These are phyloP conservation scores for Syzygium oleosum DNA, from an alignment of 345 rosid species.

Conservation along the genomic window DNA sequence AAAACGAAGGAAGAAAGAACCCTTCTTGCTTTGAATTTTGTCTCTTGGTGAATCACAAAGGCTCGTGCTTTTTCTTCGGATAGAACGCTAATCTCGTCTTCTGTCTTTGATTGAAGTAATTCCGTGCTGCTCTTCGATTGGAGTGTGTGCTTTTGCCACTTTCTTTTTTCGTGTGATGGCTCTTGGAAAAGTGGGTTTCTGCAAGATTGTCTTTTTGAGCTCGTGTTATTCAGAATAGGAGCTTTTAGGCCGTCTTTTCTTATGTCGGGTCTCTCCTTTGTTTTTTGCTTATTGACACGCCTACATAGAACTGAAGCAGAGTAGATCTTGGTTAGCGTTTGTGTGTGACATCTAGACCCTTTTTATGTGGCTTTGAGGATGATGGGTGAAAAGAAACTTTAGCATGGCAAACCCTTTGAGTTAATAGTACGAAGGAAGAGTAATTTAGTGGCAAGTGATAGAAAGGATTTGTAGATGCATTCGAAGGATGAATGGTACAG, in stretches of 20 bases:
- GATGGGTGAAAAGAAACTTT: neutral
- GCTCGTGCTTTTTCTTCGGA: neutral
- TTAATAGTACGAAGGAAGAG: neutral
- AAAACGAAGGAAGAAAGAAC: conserved; percentile 5
- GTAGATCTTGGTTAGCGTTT: neutral
- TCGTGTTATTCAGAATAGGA: neutral
- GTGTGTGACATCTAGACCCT: neutral
- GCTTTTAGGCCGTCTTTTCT: neutral
- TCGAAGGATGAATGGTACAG: neutral
- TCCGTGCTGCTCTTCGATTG: neutral
- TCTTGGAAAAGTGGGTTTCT: neutral
- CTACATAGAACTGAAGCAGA: neutral
- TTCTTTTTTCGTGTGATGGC: neutral
- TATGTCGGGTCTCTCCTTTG: neutral
- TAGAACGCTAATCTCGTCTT: neutral
- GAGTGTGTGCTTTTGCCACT: neutral
- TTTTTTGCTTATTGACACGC: neutral
- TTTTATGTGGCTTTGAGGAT: neutral
- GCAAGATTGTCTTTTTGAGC: neutral
- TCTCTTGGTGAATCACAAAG: neutral
- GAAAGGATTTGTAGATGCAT: neutral
- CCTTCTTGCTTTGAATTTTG: neutral
- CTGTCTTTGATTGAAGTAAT: neutral
- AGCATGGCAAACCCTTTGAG: neutral
- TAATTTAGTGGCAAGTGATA: neutral